Evolutionary conservation across 805 yeast genomes (phyloP).

Genomic region (Hanseniaspora taiwanica): DNA sequence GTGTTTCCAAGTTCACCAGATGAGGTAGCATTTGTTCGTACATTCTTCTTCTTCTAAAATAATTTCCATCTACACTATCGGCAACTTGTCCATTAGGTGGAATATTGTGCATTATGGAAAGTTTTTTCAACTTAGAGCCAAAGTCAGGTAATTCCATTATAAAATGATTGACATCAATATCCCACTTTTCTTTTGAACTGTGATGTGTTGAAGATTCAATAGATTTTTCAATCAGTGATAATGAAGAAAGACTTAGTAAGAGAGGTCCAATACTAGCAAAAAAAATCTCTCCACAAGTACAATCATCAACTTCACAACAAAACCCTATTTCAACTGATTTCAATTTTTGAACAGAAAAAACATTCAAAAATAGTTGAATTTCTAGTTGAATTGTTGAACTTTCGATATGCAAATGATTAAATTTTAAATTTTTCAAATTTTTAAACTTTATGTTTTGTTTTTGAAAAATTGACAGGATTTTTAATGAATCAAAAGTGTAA

Average conservation of each 20-base stretch:
- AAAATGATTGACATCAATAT: slow-evolving; percentile 33
- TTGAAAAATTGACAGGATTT: slow-evolving; percentile 2
- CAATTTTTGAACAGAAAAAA: slow-evolving; percentile 18
- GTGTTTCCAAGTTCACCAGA: slow-evolving; percentile 27
- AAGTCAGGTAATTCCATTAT: slow-evolving; percentile 25
- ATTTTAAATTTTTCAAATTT: background rate
- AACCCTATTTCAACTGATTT: slow-evolving; percentile 36
- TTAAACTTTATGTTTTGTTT: too few relatives aligned
- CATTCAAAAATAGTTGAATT: slow-evolving; percentile 14
- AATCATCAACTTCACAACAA: slow-evolving; percentile 37
- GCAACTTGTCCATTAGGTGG: slow-evolving; percentile 42
- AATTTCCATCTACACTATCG: slow-evolving; percentile 68
- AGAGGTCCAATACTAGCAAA: slow-evolving; percentile 25
- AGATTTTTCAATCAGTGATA: slow-evolving; percentile 24
- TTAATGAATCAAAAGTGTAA: too few relatives aligned
- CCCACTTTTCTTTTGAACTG: slow-evolving; percentile 43
- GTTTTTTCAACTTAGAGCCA: slow-evolving; percentile 21
- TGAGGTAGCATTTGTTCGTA: slow-evolving; percentile 37
- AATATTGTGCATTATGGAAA: slow-evolving; percentile 45
- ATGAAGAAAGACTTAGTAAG: slow-evolving; percentile 12
- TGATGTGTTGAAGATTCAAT: slow-evolving; percentile 26
- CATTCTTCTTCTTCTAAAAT: slow-evolving; percentile 41
- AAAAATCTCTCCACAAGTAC: slow-evolving; percentile 35
- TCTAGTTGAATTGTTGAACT: background rate
- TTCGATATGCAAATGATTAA: background rate